A percentile compares a stretch with the other conserved stretches of the same genome.
phyloP scores from a whole-genome alignment of 75 land plant genomes.

The Gnetum montanum region DNA sequence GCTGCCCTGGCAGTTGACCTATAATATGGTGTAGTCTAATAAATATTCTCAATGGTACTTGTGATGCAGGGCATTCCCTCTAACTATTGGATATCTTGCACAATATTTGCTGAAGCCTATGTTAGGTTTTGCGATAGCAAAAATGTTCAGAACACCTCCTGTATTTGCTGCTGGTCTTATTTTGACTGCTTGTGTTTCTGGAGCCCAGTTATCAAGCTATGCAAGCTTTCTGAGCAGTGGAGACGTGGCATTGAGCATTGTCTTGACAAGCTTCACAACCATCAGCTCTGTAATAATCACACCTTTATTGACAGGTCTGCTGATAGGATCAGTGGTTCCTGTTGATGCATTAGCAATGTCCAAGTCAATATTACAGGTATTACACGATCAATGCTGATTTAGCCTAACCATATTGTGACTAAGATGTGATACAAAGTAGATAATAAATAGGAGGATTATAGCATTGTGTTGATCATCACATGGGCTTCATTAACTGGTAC shows the following conservation, averaged over 20 bases:
- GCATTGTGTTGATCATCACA: too few relatives aligned
- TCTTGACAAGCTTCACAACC: constrained; percentile 72
- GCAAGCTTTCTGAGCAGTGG: constrained; percentile 86
- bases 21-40: too few relatives aligned
- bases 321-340: constrained; percentile 98
- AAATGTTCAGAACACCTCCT: constrained; percentile 46
- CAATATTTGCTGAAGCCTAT: constrained; percentile 82
- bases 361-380: constrained; percentile 93
- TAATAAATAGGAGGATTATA: too few relatives aligned
- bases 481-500: too few relatives aligned
- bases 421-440: too few relatives aligned
- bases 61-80: constrained; percentile 76
- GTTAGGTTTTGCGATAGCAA: constrained; percentile 65
- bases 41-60: too few relatives aligned
- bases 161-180: constrained; percentile 84
- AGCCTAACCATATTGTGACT: too few relatives aligned
- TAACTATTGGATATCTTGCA: constrained; percentile 74
- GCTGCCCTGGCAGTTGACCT: too few relatives aligned
- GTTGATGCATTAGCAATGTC: constrained; percentile 95
- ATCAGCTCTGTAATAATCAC: constrained; percentile 77
- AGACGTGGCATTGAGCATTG: constrained; percentile 89
- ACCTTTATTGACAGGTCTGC: constrained; percentile 70
- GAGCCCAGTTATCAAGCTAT: constrained; percentile 93
- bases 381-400: too few relatives aligned
- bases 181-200: constrained; percentile 88